These are phyloP conservation scores for Houttuynia cordata DNA, from an alignment of 164 flowering plant genomes.

Conservation along the genomic window DNA sequence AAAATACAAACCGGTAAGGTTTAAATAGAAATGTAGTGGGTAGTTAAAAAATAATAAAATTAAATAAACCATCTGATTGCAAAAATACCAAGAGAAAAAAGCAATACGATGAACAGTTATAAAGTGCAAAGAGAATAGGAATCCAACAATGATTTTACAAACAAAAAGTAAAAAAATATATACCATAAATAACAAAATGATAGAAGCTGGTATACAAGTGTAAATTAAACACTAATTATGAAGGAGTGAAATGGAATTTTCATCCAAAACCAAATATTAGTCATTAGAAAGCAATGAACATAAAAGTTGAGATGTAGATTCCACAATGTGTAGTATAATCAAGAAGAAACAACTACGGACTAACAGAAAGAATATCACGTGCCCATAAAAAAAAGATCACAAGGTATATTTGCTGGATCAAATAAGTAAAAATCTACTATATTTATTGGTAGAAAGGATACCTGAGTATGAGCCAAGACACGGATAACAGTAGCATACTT, in stretches of 20 bases:
- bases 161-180: too few species aligned
- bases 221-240: too few species aligned
- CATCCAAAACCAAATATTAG: not conserved
- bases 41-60: too few species aligned
- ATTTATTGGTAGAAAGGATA: conserved; percentile 4
- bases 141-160: too few species aligned
- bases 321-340: not conserved
- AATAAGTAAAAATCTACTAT: too few species aligned
- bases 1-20: too few species aligned
- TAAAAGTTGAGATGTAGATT: too few species aligned
- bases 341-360: not conserved
- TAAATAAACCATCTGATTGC: not conserved
- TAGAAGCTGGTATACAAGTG: too few species aligned
- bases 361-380: not conserved
- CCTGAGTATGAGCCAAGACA: conserved; percentile 89
- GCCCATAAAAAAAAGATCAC: too few species aligned
- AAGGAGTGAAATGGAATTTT: not conserved
- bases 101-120: too few species aligned
- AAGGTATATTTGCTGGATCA: not conserved
- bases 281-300: not conserved
- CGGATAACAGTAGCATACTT: conserved; percentile 58
- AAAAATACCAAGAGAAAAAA: too few species aligned
- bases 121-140: not conserved
- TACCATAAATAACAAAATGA: not conserved
- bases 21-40: too few species aligned